These are phyloP conservation scores for Bacterosira constricta DNA, from an alignment of 108 stramenopile species.

Conservation along the genomic window DNA sequence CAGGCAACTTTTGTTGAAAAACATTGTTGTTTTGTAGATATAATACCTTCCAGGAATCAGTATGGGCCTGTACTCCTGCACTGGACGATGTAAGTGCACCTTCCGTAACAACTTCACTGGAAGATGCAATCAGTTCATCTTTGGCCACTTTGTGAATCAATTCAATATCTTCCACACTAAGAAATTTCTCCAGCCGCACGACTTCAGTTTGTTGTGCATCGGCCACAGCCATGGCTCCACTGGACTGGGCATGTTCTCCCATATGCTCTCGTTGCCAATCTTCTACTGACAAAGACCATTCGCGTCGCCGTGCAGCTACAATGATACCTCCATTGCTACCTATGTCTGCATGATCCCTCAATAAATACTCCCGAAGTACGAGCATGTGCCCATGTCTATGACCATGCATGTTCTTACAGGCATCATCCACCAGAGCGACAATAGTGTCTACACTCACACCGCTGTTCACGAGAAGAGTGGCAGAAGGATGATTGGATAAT, in stretches of 20 bases:
- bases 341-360: constrained; percentile 18
- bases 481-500: constrained; percentile 22
- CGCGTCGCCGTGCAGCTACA: constrained; percentile 25
- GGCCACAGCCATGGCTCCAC: constrained; percentile 24
- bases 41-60: constrained; percentile 28
- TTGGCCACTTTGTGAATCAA: constrained; percentile 18
- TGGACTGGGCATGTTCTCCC: constrained; percentile 14
- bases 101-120: no score
- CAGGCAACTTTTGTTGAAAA: constrained; percentile 22
- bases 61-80: constrained; percentile 6
- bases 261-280: constrained; percentile 22
- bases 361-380: constrained; percentile 25
- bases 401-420: constrained; percentile 13
- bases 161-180: constrained; percentile 16
- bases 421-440: not conserved
- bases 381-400: constrained; percentile 17
- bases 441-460: constrained; percentile 12
- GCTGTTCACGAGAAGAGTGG: constrained; percentile 26
- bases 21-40: constrained; percentile 24
- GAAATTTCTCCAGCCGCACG: constrained; percentile 27
- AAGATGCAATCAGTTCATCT: no score
- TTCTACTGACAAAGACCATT: constrained; percentile 25
- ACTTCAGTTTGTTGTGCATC: constrained; percentile 24
- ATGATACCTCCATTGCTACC: constrained; percentile 19
- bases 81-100: constrained; percentile 10